Base-by-base conservation (phyloP, 2,329 filamentous ascomycete species). In the Aspergillus puulaauensis region DNA sequence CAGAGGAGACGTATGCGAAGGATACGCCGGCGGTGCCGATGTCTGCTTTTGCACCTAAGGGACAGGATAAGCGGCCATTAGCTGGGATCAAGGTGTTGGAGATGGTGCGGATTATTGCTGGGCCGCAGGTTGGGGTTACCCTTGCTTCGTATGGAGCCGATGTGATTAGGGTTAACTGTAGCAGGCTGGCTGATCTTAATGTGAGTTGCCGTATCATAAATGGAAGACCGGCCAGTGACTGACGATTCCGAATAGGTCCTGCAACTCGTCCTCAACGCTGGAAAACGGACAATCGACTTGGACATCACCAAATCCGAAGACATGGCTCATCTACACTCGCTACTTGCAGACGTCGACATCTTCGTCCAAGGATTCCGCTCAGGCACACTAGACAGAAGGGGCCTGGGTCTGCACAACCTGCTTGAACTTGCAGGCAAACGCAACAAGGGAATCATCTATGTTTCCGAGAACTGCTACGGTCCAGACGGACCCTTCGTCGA, bases 361-460 rank as follows among this genome's bases (percentile, higher is more conserved):
- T 77, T 83, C 56, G 67, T 84, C 17, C 78, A 83, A 60, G 81
- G 82, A 37, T 84, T 79, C 71, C 73, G 81, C 6, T 73, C 75
- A 3, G 75, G 74, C 9, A 69, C 73, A 15, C 71, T 83, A 52
- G 48, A 41, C 7, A 40, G 57, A 11, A 52, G 52, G 24, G 60
- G 60, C 2, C 35, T 37, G 12, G 35, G 35, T 7, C 14, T 37
- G 35, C 12, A 37, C 12, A 7, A 37, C 5, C 12, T 80, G 24
- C 66, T 76, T 7, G 71, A 66, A 52, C 71, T 77, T 62, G 79
- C 69, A 11, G 71, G 64, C 6, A 66, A 70, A 23, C 71, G 78
- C 7, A 73, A 73, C 4, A 71, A 70, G 21, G 79, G 79, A 14
- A 73, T 80, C 23, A 73, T 82, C 6, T 80, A 78, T 54, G 74